Base-by-base conservation (phyloP, 2,329 filamentous ascomycete species). In the Penicillium oxalicum region DNA sequence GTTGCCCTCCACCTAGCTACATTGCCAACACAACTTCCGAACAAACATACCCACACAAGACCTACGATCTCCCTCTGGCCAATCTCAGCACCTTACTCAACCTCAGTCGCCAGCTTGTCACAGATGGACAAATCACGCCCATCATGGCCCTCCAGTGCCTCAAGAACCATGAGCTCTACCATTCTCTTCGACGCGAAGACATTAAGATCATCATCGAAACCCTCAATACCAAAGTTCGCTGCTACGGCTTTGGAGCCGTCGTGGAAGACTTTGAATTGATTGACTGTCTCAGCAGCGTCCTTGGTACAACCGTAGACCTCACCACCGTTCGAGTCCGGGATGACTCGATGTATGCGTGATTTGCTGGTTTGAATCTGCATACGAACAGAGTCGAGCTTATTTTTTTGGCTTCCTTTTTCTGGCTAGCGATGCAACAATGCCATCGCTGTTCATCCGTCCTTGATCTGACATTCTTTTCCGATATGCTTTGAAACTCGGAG, bases 71-170 rank as follows among this genome's bases (percentile, higher is more conserved):
- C 5, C 83, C 79, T 50, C 87, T 86, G 65, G 80, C 79, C 34
- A 88, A 93, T 61, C 77, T 98, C 43, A 75, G 84, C 44, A 94
- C 87, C 46, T 76, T 97, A 46, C 79, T 96, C 51, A 87, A 95
- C 63, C 77, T 96, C 47, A 95, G 89, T 71, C 81, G 84, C 59
- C 83, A 84, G 59, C 77, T 96, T 26, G 84, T 93, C 59, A 81
- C 93, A 2, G 88, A 93, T 52, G 89, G 89, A 45, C 72, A 75
- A 49, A 88, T 97, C 61, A 97, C 91, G 13, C 93, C 93, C 0
- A 87, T 96, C 57, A 95, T 95, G 88, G 91, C 91, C 0, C 91
- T 93, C 82, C 86, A 88, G 43, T 86, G 88, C 71, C 78, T 97
- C 43, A 74, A 89, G 53, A 78, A 77, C 40, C 84, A 93, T 68